Evolutionary conservation across 75 land plant genomes (phyloP), one percentile per base, ranked within the genome.

Genomic region (Chamaecyparis obtusa): DNA sequence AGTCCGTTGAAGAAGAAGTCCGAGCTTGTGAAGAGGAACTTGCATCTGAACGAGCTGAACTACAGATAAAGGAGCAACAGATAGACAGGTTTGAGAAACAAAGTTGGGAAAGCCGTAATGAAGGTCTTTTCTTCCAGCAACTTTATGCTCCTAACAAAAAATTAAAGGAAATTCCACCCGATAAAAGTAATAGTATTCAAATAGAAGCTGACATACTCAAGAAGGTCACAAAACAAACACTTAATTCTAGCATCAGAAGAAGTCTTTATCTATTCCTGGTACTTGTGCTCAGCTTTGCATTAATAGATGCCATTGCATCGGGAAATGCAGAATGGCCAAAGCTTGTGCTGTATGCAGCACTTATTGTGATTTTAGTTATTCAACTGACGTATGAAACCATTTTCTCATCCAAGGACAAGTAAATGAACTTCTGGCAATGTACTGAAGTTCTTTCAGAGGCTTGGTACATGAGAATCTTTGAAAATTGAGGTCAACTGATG

Each of bases 91-190:
- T 95, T 87, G 94, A 98, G 86, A 94, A 90, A 44, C 90, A 95
- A 84, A 90, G 94, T 76, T 94, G 91, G 78, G 83, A 88, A 72
- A 92, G 90, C 3, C 88, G 94, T 17, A 98, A 92, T 69, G 96
- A 96, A 86, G 97, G 97, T 77, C 88, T 96, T 67, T 98, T 98
- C 92, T 98, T 98, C 89, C 95, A 98, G 89, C 91, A 84, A 85
- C 89, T 98, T 44, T 92, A 84, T 49, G 85, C 83, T 49, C 91
- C 91, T 11, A 24, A 79, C 27, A 92, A 90, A 82, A 75, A 76
- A 88, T 55, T 36, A 87, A 79, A 94, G 78, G 80, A 89, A 36
- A 48, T 88, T 90, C 44, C 84, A 83, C 48, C 86, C 30, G 36
- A 89, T 88, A 87, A 88, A 86, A 85, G 83, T 71, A 89, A 83